phyloP scores from a whole-genome alignment of 345 rosid genomes.

The Carallia pectinifolia region DNA sequence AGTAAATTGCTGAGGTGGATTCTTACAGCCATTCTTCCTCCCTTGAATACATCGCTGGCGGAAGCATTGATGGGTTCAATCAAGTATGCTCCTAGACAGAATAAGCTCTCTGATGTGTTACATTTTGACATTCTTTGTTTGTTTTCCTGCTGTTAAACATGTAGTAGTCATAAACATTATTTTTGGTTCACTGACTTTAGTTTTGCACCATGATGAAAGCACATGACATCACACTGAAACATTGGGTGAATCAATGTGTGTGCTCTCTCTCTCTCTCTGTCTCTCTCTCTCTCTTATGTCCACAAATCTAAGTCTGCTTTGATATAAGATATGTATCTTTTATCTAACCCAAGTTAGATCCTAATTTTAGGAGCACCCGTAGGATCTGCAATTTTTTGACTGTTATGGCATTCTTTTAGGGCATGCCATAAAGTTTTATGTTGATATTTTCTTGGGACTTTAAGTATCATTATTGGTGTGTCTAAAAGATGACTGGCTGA shows the following conservation, averaged over 20 bases:
- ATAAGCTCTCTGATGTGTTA: conserved; percentile 3
- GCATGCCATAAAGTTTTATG: background rate
- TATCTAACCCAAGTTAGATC: background rate
- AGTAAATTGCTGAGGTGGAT: conserved; percentile 24
- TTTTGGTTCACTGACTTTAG: background rate
- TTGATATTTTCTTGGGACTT: background rate
- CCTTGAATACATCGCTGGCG: conserved; percentile 39
- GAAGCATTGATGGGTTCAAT: conserved; percentile 40
- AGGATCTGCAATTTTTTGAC: background rate
- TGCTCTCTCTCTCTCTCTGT: background rate
- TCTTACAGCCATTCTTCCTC: conserved; percentile 43
- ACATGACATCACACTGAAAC: background rate
- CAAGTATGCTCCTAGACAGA: conserved; percentile 45
- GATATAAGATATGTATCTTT: background rate
- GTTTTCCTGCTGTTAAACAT: background rate
- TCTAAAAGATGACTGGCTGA: too few species aligned
- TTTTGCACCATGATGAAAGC: too few species aligned
- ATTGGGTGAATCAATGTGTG: background rate
- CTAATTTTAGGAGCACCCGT: background rate
- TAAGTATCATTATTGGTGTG: too few species aligned
- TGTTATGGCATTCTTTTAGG: background rate
- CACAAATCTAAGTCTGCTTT: background rate
- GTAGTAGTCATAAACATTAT: too few species aligned
- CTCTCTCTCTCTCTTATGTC: background rate
- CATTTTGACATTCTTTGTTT: background rate